Evolutionary conservation across 345 rosid genomes (phyloP).

Genomic region (Odontarrhena argentea): DNA sequence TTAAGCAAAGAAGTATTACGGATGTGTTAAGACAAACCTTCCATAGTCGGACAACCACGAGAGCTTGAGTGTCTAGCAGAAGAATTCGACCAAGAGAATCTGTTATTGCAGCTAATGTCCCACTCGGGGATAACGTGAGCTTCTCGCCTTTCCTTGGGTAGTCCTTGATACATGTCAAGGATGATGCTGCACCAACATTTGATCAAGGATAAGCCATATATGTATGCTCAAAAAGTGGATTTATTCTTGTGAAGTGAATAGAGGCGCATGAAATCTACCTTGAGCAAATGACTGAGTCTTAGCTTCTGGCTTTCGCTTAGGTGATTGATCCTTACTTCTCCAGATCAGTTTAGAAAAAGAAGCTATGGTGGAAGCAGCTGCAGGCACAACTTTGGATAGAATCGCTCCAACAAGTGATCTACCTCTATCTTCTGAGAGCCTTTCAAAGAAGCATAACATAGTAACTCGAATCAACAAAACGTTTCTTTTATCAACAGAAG

Average conservation of each 20-base stretch:
- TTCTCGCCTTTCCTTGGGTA: conserved; percentile 93
- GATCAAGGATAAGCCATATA: conserved; percentile 24
- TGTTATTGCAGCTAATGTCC: conserved; percentile 95
- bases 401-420: conserved; percentile 89
- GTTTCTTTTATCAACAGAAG: neutral
- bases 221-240: neutral
- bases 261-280: conserved; percentile 50
- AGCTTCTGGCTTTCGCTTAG: conserved; percentile 60
- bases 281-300: conserved; percentile 85
- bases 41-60: conserved; percentile 93
- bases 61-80: conserved; percentile 93
- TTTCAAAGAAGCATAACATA: conserved; percentile 40
- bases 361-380: conserved; percentile 86
- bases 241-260: conserved; percentile 5
- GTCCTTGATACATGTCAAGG: conserved; percentile 95
- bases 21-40: conserved; percentile 56
- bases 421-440: conserved; percentile 90
- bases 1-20: neutral
- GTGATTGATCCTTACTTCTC: conserved; percentile 63
- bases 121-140: conserved; percentile 88
- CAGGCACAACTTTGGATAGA: conserved; percentile 94
- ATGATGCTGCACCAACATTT: conserved; percentile 66
- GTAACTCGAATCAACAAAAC: conserved; percentile 6
- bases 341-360: conserved; percentile 89
- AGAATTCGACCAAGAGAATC: conserved; percentile 98